Evolutionary conservation across 1,139 yeast species (phyloP).

Genomic region (Entelexis paramagnoliae): DNA sequence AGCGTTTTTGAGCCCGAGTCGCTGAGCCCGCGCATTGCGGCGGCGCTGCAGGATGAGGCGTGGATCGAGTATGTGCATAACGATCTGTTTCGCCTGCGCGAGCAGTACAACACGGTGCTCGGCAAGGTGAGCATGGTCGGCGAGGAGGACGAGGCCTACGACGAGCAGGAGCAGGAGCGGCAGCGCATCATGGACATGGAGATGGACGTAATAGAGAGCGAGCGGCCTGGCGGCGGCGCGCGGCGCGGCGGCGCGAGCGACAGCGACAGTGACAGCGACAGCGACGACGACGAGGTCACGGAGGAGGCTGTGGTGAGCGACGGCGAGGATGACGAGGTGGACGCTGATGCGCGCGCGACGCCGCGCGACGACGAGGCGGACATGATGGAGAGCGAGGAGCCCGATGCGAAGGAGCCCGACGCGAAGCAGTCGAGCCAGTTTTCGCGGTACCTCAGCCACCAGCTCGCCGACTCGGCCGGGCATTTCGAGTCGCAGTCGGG

Average conservation of each 20-base stretch:
- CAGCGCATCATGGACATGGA: slow-evolving; percentile 12
- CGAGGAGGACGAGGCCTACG: slow-evolving; percentile 28
- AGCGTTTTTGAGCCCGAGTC: slow-evolving; percentile 58
- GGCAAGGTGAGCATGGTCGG: slow-evolving; percentile 42
- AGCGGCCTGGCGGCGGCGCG: slow-evolving; percentile 25
- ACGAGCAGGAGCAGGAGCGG: slow-evolving; percentile 19
- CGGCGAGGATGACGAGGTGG: slow-evolving; percentile 19
- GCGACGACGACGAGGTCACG: slow-evolving; percentile 23
- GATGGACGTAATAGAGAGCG: slow-evolving; percentile 14
- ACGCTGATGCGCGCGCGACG: slow-evolving; percentile 35
- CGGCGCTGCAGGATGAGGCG: slow-evolving; percentile 43
- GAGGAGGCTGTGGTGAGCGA: slow-evolving; percentile 17
- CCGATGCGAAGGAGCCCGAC: background rate
- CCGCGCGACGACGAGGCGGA: background rate
- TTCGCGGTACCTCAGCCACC: slow-evolving; percentile 76
- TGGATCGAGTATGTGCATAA: slow-evolving; percentile 85
- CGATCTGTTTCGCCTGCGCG: slow-evolving; percentile 77
- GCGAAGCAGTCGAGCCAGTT: slow-evolving; percentile 38
- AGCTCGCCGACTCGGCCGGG: slow-evolving; percentile 33
- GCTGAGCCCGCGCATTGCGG: slow-evolving; percentile 50
- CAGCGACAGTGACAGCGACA: slow-evolving; percentile 27
- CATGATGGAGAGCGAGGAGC: slow-evolving; percentile 4
- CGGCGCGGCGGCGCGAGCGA: slow-evolving; percentile 24
- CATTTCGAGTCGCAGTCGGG: slow-evolving; percentile 8
- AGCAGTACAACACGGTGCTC: slow-evolving; percentile 86